Conservation (phyloP, 2,329 filamentous ascomycete species). For the Cladosporium sp. region DNA sequence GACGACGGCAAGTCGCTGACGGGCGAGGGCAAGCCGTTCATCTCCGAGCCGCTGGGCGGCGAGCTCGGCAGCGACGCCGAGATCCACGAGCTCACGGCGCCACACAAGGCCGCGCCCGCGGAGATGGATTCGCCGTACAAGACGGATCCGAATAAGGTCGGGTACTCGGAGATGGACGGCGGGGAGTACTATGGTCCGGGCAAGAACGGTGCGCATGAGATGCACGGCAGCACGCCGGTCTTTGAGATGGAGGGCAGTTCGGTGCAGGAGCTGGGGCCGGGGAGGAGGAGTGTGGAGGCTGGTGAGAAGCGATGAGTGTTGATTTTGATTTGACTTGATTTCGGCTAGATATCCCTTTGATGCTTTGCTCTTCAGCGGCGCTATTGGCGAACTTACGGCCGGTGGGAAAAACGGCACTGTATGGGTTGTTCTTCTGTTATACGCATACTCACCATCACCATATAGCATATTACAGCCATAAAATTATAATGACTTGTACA, state of each 20-base stretch:
- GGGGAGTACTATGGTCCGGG: conserved; percentile 17
- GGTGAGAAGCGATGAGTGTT: conserved; percentile 12
- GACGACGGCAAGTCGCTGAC: conserved; percentile 16
- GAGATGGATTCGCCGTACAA: conserved; percentile 29
- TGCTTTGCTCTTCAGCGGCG: too few relatives aligned
- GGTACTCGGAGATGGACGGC: conserved; percentile 29
- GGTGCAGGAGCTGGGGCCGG: conserved; percentile 16
- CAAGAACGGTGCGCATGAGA: conserved; percentile 17
- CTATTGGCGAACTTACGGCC: too few relatives aligned
- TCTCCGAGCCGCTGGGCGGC: conserved; percentile 27
- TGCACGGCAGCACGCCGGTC: conserved; percentile 20
- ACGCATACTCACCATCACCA: too few relatives aligned
- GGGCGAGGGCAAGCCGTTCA: conserved; percentile 19
- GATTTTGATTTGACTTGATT: neutral
- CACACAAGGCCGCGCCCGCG: conserved; percentile 21
- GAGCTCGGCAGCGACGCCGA: conserved; percentile 28
- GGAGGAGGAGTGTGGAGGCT: conserved; percentile 10
- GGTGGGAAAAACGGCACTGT: too few relatives aligned
- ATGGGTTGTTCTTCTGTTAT: too few relatives aligned
- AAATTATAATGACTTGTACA: too few relatives aligned
- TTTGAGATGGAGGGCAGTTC: conserved; percentile 27
- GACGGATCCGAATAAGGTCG: conserved; percentile 28
- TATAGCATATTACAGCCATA: too few relatives aligned
- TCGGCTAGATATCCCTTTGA: neutral
- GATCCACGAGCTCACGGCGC: conserved; percentile 29